Conservation (phyloP, 805 yeast genomes). For the Starmerella stellata region DNA sequence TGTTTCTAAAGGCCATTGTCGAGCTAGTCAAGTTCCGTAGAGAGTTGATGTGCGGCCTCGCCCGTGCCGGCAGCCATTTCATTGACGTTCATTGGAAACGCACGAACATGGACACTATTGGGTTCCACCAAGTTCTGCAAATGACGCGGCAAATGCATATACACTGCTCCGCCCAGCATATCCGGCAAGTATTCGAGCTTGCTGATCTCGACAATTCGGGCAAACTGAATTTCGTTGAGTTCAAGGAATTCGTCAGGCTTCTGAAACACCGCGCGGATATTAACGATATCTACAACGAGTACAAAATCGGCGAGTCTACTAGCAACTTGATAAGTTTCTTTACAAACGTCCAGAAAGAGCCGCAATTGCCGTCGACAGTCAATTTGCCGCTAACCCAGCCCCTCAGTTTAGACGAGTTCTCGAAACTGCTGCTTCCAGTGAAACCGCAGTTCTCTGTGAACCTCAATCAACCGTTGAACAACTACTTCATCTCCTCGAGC, state of each 20-base stretch:
- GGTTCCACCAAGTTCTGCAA: conserved; percentile 50
- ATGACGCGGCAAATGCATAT: conserved; percentile 54
- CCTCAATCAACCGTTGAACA: conserved; percentile 50
- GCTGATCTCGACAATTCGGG: conserved; percentile 36
- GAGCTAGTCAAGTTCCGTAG: conserved; percentile 39
- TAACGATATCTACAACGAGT: conserved; percentile 29
- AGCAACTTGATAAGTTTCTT: conserved; percentile 4
- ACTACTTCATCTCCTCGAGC: conserved; percentile 79
- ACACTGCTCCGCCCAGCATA: conserved; percentile 38
- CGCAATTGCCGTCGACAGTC: conserved; percentile 2
- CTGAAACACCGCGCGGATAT: conserved; percentile 54
- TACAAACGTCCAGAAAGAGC: conserved; percentile 8
- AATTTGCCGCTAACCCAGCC: conserved; percentile 6
- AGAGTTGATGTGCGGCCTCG: conserved; percentile 43
- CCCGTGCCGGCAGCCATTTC: conserved; percentile 44
- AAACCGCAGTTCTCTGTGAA: conserved; percentile 18
- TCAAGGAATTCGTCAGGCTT: conserved; percentile 52
- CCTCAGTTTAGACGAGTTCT: conserved; percentile 22
- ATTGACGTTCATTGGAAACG: conserved; percentile 44
- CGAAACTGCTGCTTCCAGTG: conserved; percentile 26
- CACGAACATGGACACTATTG: conserved; percentile 13
- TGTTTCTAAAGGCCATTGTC: conserved; percentile 37
- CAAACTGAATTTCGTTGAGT: conserved; percentile 49
- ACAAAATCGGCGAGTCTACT: conserved; percentile 17
- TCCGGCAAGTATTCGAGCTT: conserved; percentile 33